A percentile compares a stretch with the other conserved stretches of the same genome.
These are phyloP conservation scores for Auxenochlorella pyrenoidosa DNA, from an alignment of 139 green algal species.

Conservation along the genomic window DNA sequence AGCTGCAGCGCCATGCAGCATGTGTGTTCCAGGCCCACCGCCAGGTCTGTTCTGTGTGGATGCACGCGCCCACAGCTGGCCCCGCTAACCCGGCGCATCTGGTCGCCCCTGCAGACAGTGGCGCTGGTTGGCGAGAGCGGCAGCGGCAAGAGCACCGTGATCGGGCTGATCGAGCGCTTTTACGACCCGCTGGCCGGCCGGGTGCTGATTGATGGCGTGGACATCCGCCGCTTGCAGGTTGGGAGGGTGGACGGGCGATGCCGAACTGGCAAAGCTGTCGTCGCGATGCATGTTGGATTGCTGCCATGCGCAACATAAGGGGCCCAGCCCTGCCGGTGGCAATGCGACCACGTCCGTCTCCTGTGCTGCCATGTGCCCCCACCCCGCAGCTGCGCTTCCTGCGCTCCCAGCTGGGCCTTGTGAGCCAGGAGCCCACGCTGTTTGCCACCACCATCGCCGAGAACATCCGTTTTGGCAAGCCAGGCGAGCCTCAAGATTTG, in stretches of 20 bases:
- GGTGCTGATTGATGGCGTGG: slow-evolving; percentile 83
- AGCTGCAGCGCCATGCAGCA: no score
- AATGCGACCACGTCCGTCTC: no score
- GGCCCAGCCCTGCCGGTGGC: no score
- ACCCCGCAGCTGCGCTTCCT: slow-evolving; percentile 79
- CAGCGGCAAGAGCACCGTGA: slow-evolving; percentile 91
- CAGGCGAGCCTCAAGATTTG: background rate
- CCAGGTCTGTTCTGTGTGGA: no score
- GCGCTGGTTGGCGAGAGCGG: slow-evolving; percentile 92
- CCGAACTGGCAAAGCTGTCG: background rate
- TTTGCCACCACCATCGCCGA: slow-evolving; percentile 75
- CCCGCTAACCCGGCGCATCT: no score
- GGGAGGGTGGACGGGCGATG: no score
- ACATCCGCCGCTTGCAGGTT: slow-evolving; percentile 48
- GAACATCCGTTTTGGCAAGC: slow-evolving; percentile 87
- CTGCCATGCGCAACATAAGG: no score
- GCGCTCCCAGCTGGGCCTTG: slow-evolving; percentile 62
- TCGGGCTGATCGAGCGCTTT: slow-evolving; percentile 90
- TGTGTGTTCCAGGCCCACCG: no score
- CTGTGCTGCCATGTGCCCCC: no score
- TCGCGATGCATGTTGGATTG: no score
- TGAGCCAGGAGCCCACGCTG: slow-evolving; percentile 93
- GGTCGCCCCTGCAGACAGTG: slow-evolving; percentile 55
- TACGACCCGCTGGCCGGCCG: slow-evolving; percentile 72
- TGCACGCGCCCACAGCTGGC: no score